Evolutionary conservation across 169 alveolate species (phyloP), one percentile per base, ranked within the genome.

Genomic region (Amoebophrya sp.): DNA sequence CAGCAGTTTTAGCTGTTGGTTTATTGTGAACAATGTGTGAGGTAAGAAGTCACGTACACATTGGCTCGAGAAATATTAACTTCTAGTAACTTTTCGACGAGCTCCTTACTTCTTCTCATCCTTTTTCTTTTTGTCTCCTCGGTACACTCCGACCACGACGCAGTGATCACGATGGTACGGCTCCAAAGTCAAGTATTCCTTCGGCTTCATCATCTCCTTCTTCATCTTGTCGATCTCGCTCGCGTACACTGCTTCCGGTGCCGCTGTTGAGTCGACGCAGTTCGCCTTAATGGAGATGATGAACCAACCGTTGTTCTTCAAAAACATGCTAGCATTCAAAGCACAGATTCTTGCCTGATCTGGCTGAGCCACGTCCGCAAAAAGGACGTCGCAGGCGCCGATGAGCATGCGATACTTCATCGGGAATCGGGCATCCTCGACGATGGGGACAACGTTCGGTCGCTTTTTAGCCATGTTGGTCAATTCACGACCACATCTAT

Each of bases 371-470:
- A 98, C 99, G 95, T 98, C 99, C 40, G 99, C 99, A 95, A 98
- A 99, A 89, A 99, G 97, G 91, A 97, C 99, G 93, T 99, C 99
- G 41, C 98, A 99, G 99, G 98, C 98, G 89, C 99, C 99, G 12
- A 98, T 99, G 41, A 98, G 97, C 99, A 98, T 98, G 95, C 99
- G 90, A 94, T 98, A 98, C 94, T 97, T 97, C 93, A 96, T 97
- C 41, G 99, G 99, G 93, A 98, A 99, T 92, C 99, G 97, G 33
- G 99, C 99, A 94, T 98, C 99, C 95, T 98, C 99, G 41, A 99
- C 99, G 36, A 99, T 99, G 53, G 99, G 99, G 36, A 98, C 99
- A 89, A 99, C 98, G 94, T 98, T 99, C 77, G 98, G 98, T 93
- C 99, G 96, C 94, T 98, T 98, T 95, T 98, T 98, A 23, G 55